These are phyloP conservation scores for Aspergillus incahuasiensis DNA, from an alignment of 495 filamentous ascomycete genomes.

Conservation along the genomic window DNA sequence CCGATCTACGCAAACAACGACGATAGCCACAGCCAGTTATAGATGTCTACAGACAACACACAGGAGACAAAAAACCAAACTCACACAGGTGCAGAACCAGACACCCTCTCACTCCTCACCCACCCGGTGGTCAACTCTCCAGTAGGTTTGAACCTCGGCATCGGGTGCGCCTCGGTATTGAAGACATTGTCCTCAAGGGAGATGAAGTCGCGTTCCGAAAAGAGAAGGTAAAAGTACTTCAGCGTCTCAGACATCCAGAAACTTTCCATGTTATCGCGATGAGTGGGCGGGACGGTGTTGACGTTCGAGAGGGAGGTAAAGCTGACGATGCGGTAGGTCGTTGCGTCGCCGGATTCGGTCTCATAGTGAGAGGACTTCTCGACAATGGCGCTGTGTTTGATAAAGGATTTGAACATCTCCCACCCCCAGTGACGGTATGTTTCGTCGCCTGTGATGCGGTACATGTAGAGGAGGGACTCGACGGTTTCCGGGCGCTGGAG, in stretches of 20 bases:
- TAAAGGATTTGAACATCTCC: slow-evolving; percentile 94
- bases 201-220: slow-evolving; percentile 77
- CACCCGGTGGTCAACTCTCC: slow-evolving; percentile 83
- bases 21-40: not conserved
- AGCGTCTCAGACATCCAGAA: slow-evolving; percentile 98
- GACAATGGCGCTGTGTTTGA: slow-evolving; percentile 71
- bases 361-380: slow-evolving; percentile 32
- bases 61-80: not conserved
- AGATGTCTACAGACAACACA: not conserved
- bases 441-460: slow-evolving; percentile 89
- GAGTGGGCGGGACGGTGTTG: slow-evolving; percentile 56
- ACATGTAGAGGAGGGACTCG: slow-evolving; percentile 96
- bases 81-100: not conserved
- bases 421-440: slow-evolving; percentile 96
- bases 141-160: slow-evolving; percentile 79
- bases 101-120: slow-evolving; percentile 53
- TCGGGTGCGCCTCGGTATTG: slow-evolving; percentile 92
- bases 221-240: slow-evolving; percentile 96
- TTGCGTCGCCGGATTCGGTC: slow-evolving; percentile 13
- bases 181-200: slow-evolving; percentile 82
- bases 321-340: slow-evolving; percentile 39
- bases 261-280: slow-evolving; percentile 85
- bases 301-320: slow-evolving; percentile 82
- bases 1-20: not conserved
- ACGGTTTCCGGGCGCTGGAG: slow-evolving; percentile 95